Evolutionary conservation across 2,329 filamentous ascomycete species (phyloP), one percentile per base, ranked within the genome.

Genomic region (Shiraia bambusicola): DNA sequence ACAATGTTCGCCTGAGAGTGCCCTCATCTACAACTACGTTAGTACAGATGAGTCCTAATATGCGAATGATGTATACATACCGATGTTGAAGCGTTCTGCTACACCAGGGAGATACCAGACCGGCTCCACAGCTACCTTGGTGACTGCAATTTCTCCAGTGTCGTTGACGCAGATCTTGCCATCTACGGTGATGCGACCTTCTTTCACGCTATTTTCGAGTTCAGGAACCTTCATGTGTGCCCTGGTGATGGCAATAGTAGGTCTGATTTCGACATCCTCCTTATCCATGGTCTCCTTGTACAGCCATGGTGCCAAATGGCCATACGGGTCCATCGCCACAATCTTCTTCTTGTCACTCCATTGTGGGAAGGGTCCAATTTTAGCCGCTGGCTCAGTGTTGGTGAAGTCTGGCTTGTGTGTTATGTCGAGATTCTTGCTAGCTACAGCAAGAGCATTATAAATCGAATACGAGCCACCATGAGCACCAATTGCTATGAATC

Each of bases 221-320:
- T 98, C 93, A 1, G 93, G 89, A n/a, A 97, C 75, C 74, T 88
- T 93, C 91, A 96, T 96, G 63, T 95, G 90, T 19, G 91, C 91
- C 59, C 87, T 88, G 1, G 91, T 96, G 37, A 96, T 82, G 11
- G 91, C 91, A 66, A 95, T 95, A 0, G 90, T 95, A 4, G 91
- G 91, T 28, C 90, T 80, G 51, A 95, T 87, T 64, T 95, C 88
- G 26, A 94, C 80, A 56, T 88, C 82, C 31, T 96, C 83, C 36
- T 85, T 82, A 34, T 87, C 77, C 58, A 93, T 90, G 32, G 81
- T 78, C 49, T 92, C 83, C 51, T 86, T 87, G 73, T 86, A 95
- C 28, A 94, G 72, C 84, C 86, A 91, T 7, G 88, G 88, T 7
- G 86, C 81, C 46, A 95, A 74, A 72, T 97, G 93, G 6, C 93